phyloP scores from a whole-genome alignment of 345 rosid species.

The Populus nigra region DNA sequence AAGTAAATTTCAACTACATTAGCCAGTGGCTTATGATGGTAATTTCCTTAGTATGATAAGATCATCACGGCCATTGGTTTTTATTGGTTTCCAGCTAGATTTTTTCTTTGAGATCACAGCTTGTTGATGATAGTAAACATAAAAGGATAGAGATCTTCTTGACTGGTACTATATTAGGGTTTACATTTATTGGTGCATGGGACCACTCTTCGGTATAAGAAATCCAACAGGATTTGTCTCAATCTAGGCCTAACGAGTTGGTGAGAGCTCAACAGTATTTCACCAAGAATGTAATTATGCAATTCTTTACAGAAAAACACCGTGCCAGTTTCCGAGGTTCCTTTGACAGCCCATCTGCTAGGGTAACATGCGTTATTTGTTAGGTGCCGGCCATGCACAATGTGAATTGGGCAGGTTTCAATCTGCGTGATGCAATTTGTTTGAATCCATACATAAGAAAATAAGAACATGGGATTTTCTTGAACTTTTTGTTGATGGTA shows the following conservation, averaged over 20 bases:
- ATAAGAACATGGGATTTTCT: neutral
- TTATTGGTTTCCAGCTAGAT: neutral
- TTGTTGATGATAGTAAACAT: neutral
- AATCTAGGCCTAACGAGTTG: neutral
- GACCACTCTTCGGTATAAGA: neutral
- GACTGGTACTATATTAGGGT: neutral
- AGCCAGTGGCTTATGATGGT: neutral
- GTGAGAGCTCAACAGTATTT: constrained; percentile 17
- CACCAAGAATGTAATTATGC: constrained; percentile 10
- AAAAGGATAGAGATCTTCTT: neutral
- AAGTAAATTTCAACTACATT: neutral
- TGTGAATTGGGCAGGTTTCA: neutral
- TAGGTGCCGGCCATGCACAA: neutral
- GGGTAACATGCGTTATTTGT: neutral
- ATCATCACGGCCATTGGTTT: neutral
- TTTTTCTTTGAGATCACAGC: neutral
- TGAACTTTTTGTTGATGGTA: neutral
- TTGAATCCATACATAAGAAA: neutral
- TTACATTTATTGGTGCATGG: neutral
- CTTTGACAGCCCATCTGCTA: neutral
- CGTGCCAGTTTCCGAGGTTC: neutral
- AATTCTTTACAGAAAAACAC: neutral
- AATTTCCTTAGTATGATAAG: neutral
- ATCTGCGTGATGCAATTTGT: constrained; percentile 1
- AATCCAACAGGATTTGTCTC: neutral